Base-by-base conservation (phyloP, 306 rosid species). In the Phaseolus lunatus region DNA sequence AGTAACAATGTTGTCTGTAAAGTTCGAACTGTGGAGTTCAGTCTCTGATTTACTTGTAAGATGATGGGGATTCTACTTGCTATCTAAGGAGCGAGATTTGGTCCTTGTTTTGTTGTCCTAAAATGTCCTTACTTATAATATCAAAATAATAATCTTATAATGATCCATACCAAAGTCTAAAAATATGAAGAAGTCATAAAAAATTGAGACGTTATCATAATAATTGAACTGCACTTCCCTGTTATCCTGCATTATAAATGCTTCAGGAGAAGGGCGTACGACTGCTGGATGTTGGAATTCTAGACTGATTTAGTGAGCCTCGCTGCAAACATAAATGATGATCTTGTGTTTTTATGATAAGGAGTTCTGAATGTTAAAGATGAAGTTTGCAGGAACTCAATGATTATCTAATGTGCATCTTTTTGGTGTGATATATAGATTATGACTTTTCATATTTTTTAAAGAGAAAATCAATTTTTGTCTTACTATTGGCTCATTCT, bases 401-500 rank as follows among this genome's bases (percentile, higher is more conserved):
- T 10, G 33, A 23, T 56, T 11, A 3, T 29, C 62, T 14, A 7
- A 16, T 16, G 6, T 6, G 23, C 44, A 16, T 31, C 44, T 61
- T 20, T 56, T 56, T 61, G 67, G 22, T 27, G 67, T 27, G 20
- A 59, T 61, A 6, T 12, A 14, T 59, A 27, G 41, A 3, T 59
- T 35, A 63, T 13, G 12, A 57, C 44, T 39, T 71, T 62, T 72
- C 62, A 35, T 45, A 12, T 75, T 66, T 70, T 20, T 49, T 45
- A 27, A 72, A 13, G 33, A 75, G 47, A 59, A 13, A 43, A 4
- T 64, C 18, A 27, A n/a, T 5, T 10, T 12, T 65, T 80, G 67
- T 44, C 47, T 50, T 35, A 57, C 47, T 64, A 35, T 43, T 75
- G 71, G 78, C 75, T 62, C 75, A 63, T 53, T 53, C 2, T 70